Conservation (phyloP, 2,329 filamentous ascomycete species). For the Hypoxylon sp. region DNA sequence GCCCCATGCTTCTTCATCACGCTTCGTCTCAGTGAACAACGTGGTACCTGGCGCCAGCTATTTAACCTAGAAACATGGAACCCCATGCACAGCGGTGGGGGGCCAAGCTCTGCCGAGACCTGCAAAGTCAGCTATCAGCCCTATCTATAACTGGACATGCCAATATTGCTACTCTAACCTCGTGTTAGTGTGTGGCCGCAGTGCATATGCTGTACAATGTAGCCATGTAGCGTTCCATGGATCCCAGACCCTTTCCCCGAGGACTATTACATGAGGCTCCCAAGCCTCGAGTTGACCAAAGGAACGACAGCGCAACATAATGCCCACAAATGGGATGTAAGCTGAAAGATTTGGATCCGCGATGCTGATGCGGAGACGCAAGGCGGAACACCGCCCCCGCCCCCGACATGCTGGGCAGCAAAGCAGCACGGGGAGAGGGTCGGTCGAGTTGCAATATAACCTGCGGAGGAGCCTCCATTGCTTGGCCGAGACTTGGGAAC, state of each 20-base stretch:
- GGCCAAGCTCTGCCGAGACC: constrained; percentile 28
- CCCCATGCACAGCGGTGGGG: constrained; percentile 16
- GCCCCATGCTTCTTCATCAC: not conserved
- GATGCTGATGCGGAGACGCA: constrained; percentile 22
- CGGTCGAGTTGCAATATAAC: constrained; percentile 34
- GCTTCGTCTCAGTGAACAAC: not conserved
- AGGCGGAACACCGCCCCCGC: constrained; percentile 33
- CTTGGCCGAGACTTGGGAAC: constrained; percentile 27
- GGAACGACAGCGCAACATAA: constrained; percentile 39
- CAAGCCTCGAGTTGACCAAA: constrained; percentile 17
- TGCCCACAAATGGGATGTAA: constrained; percentile 27
- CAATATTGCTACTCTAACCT: constrained; percentile 24
- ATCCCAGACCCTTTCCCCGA: constrained; percentile 5
- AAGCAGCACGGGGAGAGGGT: constrained; percentile 16
- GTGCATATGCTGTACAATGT: constrained; percentile 19
- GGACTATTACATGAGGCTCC: constrained; percentile 31
- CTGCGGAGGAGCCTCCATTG: constrained; percentile 35
- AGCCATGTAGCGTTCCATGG: constrained; percentile 14
- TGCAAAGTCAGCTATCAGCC: constrained; percentile 27
- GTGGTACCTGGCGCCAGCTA: constrained; percentile 32
- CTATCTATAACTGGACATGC: constrained; percentile 24
- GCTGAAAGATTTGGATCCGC: constrained; percentile 25
- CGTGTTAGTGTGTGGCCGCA: constrained; percentile 25
- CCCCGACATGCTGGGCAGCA: constrained; percentile 33
- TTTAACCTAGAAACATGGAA: constrained; percentile 25